These are phyloP conservation scores for Dactylella cylindrospora DNA, from an alignment of 2,329 filamentous ascomycete genomes.

Conservation along the genomic window DNA sequence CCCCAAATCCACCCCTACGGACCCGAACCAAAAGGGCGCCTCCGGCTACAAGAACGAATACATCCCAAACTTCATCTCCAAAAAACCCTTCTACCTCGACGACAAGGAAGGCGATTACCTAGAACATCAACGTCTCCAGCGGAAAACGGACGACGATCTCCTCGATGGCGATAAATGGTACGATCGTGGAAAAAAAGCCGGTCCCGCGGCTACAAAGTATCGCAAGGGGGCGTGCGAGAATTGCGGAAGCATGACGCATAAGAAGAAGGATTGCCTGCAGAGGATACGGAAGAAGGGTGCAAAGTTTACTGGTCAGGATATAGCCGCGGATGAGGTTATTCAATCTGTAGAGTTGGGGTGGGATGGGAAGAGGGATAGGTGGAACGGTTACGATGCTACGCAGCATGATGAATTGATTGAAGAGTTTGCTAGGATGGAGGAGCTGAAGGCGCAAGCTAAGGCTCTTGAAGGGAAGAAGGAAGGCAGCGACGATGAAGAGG, in stretches of 20 bases:
- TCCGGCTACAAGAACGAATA: conserved; percentile 76
- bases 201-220: conserved; percentile 90
- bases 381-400: conserved; percentile 93
- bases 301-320: conserved; percentile 87
- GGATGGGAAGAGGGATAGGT: conserved; percentile 96
- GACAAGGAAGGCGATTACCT: conserved; percentile 70
- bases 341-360: conserved; percentile 86
- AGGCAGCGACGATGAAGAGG: conserved; percentile 62
- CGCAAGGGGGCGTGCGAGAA: conserved; percentile 98
- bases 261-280: conserved; percentile 88
- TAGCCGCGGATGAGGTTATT: conserved; percentile 85
- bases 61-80: conserved; percentile 96
- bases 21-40: conserved; percentile 35
- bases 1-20: conserved; percentile 21
- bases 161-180: conserved; percentile 78
- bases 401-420: conserved; percentile 87
- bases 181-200: conserved; percentile 79
- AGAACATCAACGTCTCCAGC: conserved; percentile 87
- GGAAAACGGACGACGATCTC: conserved; percentile 62
- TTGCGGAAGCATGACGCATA: conserved; percentile 95
- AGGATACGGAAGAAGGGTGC: conserved; percentile 86
- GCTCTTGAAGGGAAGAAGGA: conserved; percentile 55
- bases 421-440: conserved; percentile 83
- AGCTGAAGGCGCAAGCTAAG: conserved; percentile 62
- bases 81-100: conserved; percentile 91